Percentiles rank a stretch among this genome's conserved stretches.
phyloP scores from a whole-genome alignment of 768 basidiomycete species.

The Aureoboletus auriporus region DNA sequence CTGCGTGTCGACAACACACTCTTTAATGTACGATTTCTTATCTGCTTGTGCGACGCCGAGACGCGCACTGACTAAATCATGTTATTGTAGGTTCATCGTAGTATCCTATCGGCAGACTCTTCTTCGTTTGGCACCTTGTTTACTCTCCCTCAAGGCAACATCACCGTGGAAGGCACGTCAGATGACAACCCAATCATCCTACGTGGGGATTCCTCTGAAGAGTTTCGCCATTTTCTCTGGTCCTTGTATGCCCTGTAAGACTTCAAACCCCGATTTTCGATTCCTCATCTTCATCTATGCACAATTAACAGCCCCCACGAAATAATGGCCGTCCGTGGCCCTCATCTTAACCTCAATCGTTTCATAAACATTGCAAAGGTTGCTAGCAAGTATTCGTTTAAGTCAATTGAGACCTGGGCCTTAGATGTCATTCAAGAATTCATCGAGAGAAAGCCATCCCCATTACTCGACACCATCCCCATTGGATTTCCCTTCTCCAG shows the following conservation, averaged over 20 bases:
- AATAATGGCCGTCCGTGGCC: slow-evolving; percentile 43
- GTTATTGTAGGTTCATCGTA: slow-evolving; percentile 48
- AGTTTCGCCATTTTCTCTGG: slow-evolving; percentile 75
- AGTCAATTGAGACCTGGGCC: slow-evolving; percentile 69
- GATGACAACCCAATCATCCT: slow-evolving; percentile 66
- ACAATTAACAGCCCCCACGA: slow-evolving; percentile 53
- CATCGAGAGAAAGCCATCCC: slow-evolving; percentile 54
- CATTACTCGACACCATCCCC: slow-evolving; percentile 43
- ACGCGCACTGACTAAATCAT: too few species aligned
- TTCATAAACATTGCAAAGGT: slow-evolving; percentile 63
- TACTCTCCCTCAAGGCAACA: slow-evolving; percentile 55
- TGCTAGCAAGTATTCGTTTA: slow-evolving; percentile 73
- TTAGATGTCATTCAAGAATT: slow-evolving; percentile 69
- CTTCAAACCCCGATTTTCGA: not conserved
- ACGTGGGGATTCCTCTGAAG: slow-evolving; percentile 55
- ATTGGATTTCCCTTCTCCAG: slow-evolving; percentile 21
- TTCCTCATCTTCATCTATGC: not conserved
- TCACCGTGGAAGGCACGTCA: slow-evolving; percentile 50
- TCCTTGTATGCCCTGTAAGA: slow-evolving; percentile 72
- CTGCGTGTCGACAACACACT: slow-evolving; percentile 58
- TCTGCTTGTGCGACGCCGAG: not conserved
- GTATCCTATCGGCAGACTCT: slow-evolving; percentile 56
- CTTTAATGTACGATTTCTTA: slow-evolving; percentile 54
- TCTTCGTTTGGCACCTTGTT: slow-evolving; percentile 68
- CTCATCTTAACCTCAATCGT: slow-evolving; percentile 46